Evolutionary conservation across 225 moss, liverwort and hornwort species (phyloP).

Genomic region (Sphagnum tenellum): DNA sequence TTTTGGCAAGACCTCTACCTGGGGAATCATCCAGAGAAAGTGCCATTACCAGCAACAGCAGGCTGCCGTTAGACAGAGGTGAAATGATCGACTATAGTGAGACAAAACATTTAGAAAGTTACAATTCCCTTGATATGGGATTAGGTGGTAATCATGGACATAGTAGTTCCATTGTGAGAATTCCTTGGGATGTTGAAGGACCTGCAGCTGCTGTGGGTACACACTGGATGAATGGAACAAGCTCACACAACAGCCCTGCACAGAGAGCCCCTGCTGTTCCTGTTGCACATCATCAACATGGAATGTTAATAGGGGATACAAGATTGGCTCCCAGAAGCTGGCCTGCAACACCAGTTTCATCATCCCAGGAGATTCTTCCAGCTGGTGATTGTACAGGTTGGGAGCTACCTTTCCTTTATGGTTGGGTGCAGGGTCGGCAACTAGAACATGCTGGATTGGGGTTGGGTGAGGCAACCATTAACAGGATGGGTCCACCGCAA

Average conservation of each 20-base stretch:
- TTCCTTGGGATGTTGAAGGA: slow-evolving; percentile 80
- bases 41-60: slow-evolving; percentile 46
- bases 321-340: slow-evolving; percentile 46
- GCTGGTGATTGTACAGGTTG: slow-evolving; percentile 61
- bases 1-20: slow-evolving; percentile 69
- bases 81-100: slow-evolving; percentile 44
- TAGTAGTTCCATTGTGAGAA: slow-evolving; percentile 76
- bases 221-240: not conserved
- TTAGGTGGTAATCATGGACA: slow-evolving; percentile 32
- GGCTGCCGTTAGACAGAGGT: slow-evolving; percentile 44
- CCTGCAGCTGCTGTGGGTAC: slow-evolving; percentile 29
- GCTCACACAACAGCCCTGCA: slow-evolving; percentile 17
- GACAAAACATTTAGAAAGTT: slow-evolving; percentile 6
- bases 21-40: slow-evolving; percentile 24
- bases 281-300: slow-evolving; percentile 34
- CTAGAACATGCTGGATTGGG: slow-evolving; percentile 27
- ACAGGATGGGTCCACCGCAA: too few relatives aligned
- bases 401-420: slow-evolving; percentile 73
- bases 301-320: slow-evolving; percentile 29
- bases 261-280: slow-evolving; percentile 50
- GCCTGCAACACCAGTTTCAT: slow-evolving; percentile 36
- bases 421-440: slow-evolving; percentile 70
- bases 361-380: slow-evolving; percentile 46
- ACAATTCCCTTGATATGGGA: too few relatives aligned
- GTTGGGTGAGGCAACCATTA: too few relatives aligned